These are phyloP conservation scores for Pseudohyphozyma bogoriensis DNA, from an alignment of 768 basidiomycete species.

Conservation along the genomic window DNA sequence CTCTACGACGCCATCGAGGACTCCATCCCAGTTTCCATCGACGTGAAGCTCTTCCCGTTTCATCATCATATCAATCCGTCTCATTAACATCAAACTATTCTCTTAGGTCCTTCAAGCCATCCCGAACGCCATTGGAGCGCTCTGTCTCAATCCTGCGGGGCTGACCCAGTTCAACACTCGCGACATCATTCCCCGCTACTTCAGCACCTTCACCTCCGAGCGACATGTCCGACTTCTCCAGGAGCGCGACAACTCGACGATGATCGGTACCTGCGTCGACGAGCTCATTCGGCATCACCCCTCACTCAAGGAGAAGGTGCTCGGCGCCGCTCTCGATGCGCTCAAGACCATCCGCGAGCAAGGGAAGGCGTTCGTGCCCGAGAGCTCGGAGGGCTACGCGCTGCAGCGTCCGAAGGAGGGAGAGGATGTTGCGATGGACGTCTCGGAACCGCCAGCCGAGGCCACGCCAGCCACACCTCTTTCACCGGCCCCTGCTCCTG, in stretches of 20 bases:
- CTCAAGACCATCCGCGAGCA: constrained; percentile 64
- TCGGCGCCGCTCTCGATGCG: constrained; percentile 62
- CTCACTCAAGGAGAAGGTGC: constrained; percentile 63
- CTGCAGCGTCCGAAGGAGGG: constrained; percentile 7
- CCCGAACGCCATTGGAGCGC: constrained; percentile 87
- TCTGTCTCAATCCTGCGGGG: constrained; percentile 86
- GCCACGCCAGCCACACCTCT: not conserved
- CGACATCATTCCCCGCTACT: constrained; percentile 70
- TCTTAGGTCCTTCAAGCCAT: constrained; percentile 77
- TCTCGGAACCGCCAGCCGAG: not conserved
- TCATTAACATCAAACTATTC: constrained; percentile 11
- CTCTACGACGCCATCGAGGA: constrained; percentile 79
- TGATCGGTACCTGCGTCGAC: constrained; percentile 81
- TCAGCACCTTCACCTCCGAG: constrained; percentile 76
- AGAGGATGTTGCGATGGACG: not conserved
- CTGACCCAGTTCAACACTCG: constrained; percentile 67
- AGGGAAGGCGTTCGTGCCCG: constrained; percentile 43
- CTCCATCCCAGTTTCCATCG: constrained; percentile 75
- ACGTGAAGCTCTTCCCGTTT: constrained; percentile 46
- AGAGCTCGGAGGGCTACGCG: constrained; percentile 21
- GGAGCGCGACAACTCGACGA: constrained; percentile 84
- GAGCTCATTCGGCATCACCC: constrained; percentile 97
- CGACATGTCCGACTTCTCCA: constrained; percentile 69
- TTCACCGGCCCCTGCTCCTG: not conserved
- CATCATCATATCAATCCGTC: too few species aligned